A percentile compares a stretch with the other conserved stretches of the same genome.
Evolutionary conservation across 176 grass and related monocot species (phyloP).

Genomic region (Alloteropsis semialata): DNA sequence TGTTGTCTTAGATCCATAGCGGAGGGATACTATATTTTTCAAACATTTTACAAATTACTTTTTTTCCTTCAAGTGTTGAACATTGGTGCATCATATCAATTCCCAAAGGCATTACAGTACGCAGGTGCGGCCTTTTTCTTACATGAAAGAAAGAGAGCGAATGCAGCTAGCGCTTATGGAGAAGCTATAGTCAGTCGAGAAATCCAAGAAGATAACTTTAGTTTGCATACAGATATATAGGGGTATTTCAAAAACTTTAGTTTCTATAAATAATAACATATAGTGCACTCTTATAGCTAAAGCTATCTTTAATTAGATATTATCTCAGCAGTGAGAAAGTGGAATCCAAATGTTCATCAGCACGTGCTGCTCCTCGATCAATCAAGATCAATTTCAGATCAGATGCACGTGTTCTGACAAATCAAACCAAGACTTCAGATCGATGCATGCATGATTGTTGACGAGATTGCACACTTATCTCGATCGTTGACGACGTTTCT

Average conservation of each 20-base stretch:
- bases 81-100: too few species aligned
- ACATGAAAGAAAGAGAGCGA: not conserved
- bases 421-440: not conserved
- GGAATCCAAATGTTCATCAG: not conserved
- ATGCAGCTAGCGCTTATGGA: too few species aligned
- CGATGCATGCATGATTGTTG: conserved; percentile 10
- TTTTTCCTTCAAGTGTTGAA: too few species aligned
- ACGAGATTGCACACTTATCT: not conserved
- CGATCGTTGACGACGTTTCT: conserved; percentile 40
- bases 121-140: too few species aligned
- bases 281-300: not conserved
- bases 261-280: not conserved
- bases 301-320: not conserved
- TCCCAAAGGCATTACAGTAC: too few species aligned
- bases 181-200: too few species aligned
- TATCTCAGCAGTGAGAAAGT: not conserved
- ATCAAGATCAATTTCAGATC: not conserved
- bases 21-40: too few species aligned
- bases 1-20: too few species aligned
- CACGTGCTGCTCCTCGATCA: not conserved
- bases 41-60: too few species aligned
- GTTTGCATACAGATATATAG: too few species aligned
- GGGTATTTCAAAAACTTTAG: too few species aligned
- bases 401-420: not conserved
- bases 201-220: not conserved